Base-by-base conservation (phyloP, 164 flowering plant genomes). In the Echeveria elegans region DNA sequence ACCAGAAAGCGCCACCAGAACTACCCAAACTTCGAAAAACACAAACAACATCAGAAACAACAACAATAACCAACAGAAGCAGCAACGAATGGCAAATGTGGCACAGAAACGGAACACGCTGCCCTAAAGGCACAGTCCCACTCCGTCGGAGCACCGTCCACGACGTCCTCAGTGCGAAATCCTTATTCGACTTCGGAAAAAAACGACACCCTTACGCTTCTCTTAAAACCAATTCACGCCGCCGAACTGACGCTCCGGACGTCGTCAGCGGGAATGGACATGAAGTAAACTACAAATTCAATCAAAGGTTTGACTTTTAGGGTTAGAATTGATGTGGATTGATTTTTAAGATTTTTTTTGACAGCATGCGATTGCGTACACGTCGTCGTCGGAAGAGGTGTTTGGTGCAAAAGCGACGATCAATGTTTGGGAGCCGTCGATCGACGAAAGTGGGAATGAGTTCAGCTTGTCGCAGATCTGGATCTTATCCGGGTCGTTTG, bases 301-400 rank as follows among this genome's bases (percentile, higher is more conserved):
- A 60, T 60, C 64, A 56, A 52, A 52, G 14, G 23, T 9, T 52
- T 12, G 58, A 52, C 8, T 52, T 52, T 23, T 52, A 52, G 4
- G 7, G 56, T 48, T 19, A n/a, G 61, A 28, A 29, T 26, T 28
- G 7, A 28, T 4, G 12, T 14, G 12, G 28, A 53, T 23, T 8
- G 59, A n/a, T 9, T 32, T 12, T 9, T 12, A 19, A 60, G 5
- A 4, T 30, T 9, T 26, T 36, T 28, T 21, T 21, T n/a, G 26
- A 43, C 58, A 90, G 97, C 98, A 94, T 79, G 98, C 97, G 63
- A 88, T 94, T 28, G 98, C 97, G 1, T 94, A 83, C 83, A 87
- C 96, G 14, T 85, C 80, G 68, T 8, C 85, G 66, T 78, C 86
- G 16, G 12, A 1, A 58, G 96, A 86, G 66, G 65, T 89, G 23